Evolutionary conservation across 2,329 filamentous ascomycete genomes (phyloP).

Genomic region (Bipolaris oryzae): DNA sequence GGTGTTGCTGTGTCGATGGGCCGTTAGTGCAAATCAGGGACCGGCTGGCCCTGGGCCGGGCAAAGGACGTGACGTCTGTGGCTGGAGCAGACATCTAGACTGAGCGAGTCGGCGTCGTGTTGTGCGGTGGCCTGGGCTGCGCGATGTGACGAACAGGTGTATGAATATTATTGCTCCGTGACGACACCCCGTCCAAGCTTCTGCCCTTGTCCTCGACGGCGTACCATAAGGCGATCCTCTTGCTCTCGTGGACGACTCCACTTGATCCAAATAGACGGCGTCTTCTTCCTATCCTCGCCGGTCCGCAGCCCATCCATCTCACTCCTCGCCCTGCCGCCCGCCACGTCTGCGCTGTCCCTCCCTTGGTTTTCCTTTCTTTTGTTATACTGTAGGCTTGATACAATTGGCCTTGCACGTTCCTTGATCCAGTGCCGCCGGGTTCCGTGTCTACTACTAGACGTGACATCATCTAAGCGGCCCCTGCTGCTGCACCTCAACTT

Average conservation of each 20-base stretch:
- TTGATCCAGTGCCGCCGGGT: conserved; percentile 13
- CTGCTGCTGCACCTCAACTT: conserved; percentile 9
- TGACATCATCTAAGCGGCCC: conserved; percentile 29
- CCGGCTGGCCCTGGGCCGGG: neutral
- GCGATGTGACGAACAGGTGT: conserved; percentile 5
- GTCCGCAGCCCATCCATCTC: neutral
- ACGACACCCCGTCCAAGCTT: conserved; percentile 15
- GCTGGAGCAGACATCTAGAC: neutral
- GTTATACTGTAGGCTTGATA: conserved; percentile 1
- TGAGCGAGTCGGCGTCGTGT: neutral
- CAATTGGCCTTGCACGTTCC: conserved; percentile 8
- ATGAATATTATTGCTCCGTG: conserved; percentile 7
- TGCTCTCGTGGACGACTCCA: conserved; percentile 10
- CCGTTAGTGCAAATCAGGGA: conserved; percentile 3
- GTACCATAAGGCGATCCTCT: conserved; percentile 17
- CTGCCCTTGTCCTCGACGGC: conserved; percentile 2
- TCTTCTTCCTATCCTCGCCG: conserved; percentile 1
- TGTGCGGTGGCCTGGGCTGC: neutral
- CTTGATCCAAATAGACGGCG: conserved; percentile 2
- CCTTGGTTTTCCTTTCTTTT: neutral
- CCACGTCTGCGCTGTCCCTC: neutral
- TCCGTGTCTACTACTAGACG: conserved; percentile 7
- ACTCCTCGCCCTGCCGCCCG: neutral
- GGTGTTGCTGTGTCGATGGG: neutral
- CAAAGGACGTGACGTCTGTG: conserved; percentile 1